A percentile compares a stretch with the other conserved stretches of the same genome.
Evolutionary conservation across 1,284 basidiomycete genomes (phyloP).

Genomic region (Pascua sp.): DNA sequence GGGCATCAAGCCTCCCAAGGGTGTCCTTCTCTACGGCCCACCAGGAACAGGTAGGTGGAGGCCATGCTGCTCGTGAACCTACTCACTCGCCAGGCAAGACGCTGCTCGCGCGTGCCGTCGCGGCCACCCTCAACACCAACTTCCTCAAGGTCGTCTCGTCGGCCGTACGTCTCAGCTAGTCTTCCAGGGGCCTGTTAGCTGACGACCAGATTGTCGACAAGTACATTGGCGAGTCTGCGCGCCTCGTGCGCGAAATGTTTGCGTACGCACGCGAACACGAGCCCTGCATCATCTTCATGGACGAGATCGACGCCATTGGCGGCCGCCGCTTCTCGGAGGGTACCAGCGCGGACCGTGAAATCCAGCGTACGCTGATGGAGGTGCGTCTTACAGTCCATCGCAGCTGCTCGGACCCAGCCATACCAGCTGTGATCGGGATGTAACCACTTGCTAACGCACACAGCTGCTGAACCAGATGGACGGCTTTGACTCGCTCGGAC

Average conservation of each 20-base stretch:
- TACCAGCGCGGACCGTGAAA: conserved; percentile 96
- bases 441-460: too few species aligned
- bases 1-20: conserved; percentile 94
- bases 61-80: neutral
- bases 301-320: conserved; percentile 97
- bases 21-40: conserved; percentile 95
- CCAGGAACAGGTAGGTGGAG: conserved; percentile 75
- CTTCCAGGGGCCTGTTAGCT: neutral
- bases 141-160: conserved; percentile 98
- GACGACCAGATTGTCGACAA: conserved; percentile 81
- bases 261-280: conserved; percentile 96
- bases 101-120: conserved; percentile 89
- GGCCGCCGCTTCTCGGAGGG: conserved; percentile 97
- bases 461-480: conserved; percentile 97
- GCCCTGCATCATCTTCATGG: conserved; percentile 66
- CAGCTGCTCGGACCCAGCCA: too few species aligned
- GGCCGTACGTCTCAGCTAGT: conserved; percentile 54
- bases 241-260: conserved; percentile 97
- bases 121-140: conserved; percentile 91
- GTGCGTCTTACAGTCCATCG: too few species aligned
- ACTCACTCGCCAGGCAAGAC: conserved; percentile 67
- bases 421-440: too few species aligned
- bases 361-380: conserved; percentile 98
- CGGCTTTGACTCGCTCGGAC: conserved; percentile 94
- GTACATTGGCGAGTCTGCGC: conserved; percentile 96